These are phyloP conservation scores for Pyrenula massariospora DNA, from an alignment of 495 filamentous ascomycete species.

Conservation along the genomic window DNA sequence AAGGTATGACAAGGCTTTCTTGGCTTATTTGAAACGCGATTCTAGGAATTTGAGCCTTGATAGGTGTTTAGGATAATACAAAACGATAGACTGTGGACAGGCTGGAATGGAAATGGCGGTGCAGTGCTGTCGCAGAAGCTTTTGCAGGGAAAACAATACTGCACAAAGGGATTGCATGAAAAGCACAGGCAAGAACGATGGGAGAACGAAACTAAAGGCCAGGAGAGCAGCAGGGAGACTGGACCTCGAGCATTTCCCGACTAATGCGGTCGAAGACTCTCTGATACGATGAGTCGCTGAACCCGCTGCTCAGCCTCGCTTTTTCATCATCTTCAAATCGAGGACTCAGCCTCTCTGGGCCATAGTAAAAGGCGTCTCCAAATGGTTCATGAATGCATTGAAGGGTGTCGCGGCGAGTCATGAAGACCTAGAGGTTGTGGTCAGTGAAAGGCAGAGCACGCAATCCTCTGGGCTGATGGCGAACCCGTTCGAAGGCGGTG, in stretches of 20 bases:
- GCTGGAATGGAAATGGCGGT: too few species aligned
- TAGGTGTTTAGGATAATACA: too few species aligned
- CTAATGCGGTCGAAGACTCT: constrained; percentile 64
- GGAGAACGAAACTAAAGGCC: too few species aligned
- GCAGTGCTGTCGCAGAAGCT: too few species aligned
- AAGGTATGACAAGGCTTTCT: neutral
- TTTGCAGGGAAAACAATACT: too few species aligned
- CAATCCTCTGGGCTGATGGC: constrained; percentile 9
- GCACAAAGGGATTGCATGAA: too few species aligned
- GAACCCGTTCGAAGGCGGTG: constrained; percentile 87
- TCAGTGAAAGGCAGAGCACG: constrained; percentile 1
- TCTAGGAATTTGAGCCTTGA: too few species aligned
- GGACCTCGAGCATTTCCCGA: constrained; percentile 52
- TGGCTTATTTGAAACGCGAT: constrained; percentile 3
- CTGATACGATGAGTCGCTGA: constrained; percentile 62
- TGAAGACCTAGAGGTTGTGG: constrained; percentile 60
- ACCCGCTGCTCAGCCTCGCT: constrained; percentile 59
- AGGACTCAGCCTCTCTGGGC: constrained; percentile 69
- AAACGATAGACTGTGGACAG: too few species aligned
- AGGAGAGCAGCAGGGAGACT: too few species aligned
- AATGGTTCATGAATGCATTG: constrained; percentile 89
- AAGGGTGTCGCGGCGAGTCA: constrained; percentile 74
- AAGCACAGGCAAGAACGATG: too few species aligned
- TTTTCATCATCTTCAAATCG: constrained; percentile 66
- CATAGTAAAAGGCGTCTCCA: constrained; percentile 92